These are phyloP conservation scores for Chamaecyparis obtusa DNA, from an alignment of 75 land plant genomes.

Conservation along the genomic window DNA sequence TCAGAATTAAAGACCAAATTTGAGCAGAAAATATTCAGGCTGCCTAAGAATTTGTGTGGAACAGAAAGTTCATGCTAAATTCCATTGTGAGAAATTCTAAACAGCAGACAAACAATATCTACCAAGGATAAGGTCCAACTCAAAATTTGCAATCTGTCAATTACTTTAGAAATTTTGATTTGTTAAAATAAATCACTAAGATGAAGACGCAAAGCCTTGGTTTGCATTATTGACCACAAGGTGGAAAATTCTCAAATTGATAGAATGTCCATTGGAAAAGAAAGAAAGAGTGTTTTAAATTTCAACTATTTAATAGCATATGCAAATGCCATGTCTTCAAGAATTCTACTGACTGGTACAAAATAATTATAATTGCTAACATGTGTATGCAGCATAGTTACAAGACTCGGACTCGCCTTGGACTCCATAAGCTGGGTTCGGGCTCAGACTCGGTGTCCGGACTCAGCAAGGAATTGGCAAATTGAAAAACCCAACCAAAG, in stretches of 20 bases:
- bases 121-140: neutral
- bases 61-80: neutral
- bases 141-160: neutral
- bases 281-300: neutral
- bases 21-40: neutral
- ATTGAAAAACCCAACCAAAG: too few relatives aligned
- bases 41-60: neutral
- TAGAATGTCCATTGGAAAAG: neutral
- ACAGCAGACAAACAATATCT: neutral
- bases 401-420: too few relatives aligned
- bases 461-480: too few relatives aligned
- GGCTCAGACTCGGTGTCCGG: too few relatives aligned
- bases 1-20: neutral
- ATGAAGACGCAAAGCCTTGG: neutral
- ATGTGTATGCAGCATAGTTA: too few relatives aligned
- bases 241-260: neutral
- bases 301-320: neutral
- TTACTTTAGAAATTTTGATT: neutral
- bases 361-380: neutral
- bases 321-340: neutral
- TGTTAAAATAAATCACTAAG: neutral
- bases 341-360: neutral
- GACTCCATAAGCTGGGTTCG: too few relatives aligned
- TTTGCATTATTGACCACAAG: neutral
- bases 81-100: neutral